These are phyloP conservation scores for Helicocarpus griseus DNA, from an alignment of 2,329 filamentous ascomycete species.

Conservation along the genomic window DNA sequence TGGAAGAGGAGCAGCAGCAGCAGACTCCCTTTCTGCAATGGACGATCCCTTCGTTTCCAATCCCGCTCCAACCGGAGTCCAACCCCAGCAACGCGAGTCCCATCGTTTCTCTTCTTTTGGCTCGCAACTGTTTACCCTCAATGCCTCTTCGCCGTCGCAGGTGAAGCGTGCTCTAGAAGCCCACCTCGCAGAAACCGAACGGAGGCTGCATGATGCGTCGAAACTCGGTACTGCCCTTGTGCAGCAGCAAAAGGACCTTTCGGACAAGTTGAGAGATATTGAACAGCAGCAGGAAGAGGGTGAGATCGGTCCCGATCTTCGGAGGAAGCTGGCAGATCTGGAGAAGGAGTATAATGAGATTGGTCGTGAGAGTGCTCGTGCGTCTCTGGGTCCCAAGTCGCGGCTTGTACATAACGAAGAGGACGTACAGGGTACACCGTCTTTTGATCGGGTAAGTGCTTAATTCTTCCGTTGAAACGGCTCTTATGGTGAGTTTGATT, in stretches of 20 bases:
- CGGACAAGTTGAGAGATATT: constrained; percentile 73
- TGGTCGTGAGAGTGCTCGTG: constrained; percentile 77
- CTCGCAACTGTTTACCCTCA: constrained; percentile 65
- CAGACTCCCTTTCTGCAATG: constrained; percentile 17
- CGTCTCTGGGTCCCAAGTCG: constrained; percentile 73
- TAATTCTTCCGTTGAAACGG: background rate
- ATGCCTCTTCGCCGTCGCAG: constrained; percentile 74
- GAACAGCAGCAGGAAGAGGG: constrained; percentile 65
- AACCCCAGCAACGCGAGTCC: constrained; percentile 34
- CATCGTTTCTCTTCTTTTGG: constrained; percentile 80
- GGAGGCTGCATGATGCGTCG: constrained; percentile 81
- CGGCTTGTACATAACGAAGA: constrained; percentile 63
- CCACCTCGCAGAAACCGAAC: constrained; percentile 85
- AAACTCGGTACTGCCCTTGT: constrained; percentile 80
- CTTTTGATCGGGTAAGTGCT: constrained; percentile 37
- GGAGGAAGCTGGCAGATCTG: constrained; percentile 71
- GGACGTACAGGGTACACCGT: constrained; percentile 33
- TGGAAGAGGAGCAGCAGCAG: constrained; percentile 6
- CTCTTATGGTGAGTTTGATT: constrained; percentile 9
- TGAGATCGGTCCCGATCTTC: constrained; percentile 73
- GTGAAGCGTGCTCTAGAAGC: constrained; percentile 82
- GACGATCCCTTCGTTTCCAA: constrained; percentile 51
- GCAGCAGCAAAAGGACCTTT: constrained; percentile 74
- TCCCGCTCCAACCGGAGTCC: constrained; percentile 22
- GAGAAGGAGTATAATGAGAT: constrained; percentile 95